These are phyloP conservation scores for Actinidia polygama DNA, from an alignment of 179 eudicot genomes.

Conservation along the genomic window DNA sequence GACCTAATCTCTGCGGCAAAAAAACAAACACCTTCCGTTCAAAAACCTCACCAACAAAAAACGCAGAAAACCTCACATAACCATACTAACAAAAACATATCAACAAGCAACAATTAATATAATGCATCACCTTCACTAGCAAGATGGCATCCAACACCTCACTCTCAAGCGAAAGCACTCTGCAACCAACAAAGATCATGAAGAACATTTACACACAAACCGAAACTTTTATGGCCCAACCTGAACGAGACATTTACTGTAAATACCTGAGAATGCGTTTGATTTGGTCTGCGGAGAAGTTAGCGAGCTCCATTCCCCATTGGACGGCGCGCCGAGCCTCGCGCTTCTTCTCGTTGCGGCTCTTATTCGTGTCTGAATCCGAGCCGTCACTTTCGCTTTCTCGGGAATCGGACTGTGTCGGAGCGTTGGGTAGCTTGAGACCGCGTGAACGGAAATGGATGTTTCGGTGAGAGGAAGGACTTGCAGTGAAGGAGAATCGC, in stretches of 20 bases:
- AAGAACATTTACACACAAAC: not conserved
- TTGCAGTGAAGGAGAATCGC: constrained; percentile 19
- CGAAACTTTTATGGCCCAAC: too few relatives aligned
- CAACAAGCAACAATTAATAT: not conserved
- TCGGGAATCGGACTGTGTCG: constrained; percentile 18
- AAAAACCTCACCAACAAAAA: constrained; percentile 3
- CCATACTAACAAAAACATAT: not conserved
- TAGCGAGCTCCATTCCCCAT: constrained; percentile 77
- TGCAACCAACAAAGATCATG: constrained; percentile 31
- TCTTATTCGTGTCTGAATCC: constrained; percentile 40
- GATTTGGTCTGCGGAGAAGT: constrained; percentile 68
- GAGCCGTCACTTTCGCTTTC: constrained; percentile 27
- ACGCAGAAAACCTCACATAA: not conserved
- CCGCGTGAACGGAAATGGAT: constrained; percentile 42
- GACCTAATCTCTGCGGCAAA: constrained; percentile 71
- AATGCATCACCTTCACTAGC: constrained; percentile 61
- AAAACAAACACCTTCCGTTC: constrained; percentile 35
- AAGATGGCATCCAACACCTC: constrained; percentile 78
- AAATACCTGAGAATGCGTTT: constrained; percentile 71
- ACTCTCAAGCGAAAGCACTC: constrained; percentile 63
- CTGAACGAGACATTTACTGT: not conserved
- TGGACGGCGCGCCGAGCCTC: constrained; percentile 70
- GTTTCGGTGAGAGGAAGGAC: constrained; percentile 25
- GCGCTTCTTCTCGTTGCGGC: constrained; percentile 77
- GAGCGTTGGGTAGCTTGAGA: constrained; percentile 33